These are phyloP conservation scores for Corylus avellana DNA, from an alignment of 306 rosid genomes.

Conservation along the genomic window DNA sequence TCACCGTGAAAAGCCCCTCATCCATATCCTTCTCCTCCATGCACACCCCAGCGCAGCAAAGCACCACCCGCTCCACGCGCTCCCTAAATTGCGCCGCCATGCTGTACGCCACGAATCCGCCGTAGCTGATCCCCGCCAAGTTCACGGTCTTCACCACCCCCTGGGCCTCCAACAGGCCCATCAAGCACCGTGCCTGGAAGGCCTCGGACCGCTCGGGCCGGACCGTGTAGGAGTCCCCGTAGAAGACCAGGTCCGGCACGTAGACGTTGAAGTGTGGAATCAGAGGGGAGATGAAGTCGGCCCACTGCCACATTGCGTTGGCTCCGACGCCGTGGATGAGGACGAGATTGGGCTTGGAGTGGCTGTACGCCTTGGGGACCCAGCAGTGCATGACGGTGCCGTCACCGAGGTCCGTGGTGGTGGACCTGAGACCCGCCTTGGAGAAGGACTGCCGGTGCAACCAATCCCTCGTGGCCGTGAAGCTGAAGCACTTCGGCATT, in stretches of 20 bases:
- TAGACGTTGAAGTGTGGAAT: conserved; percentile 70
- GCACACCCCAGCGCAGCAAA: conserved; percentile 81
- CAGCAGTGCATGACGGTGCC: conserved; percentile 87
- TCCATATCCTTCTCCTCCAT: conserved; percentile 79
- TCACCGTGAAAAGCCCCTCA: conserved; percentile 66
- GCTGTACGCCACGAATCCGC: conserved; percentile 85
- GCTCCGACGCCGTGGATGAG: conserved; percentile 90
- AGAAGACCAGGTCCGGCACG: conserved; percentile 84
- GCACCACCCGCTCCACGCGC: conserved; percentile 59
- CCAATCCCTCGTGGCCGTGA: conserved; percentile 43
- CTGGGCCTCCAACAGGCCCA: conserved; percentile 56
- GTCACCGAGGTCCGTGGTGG: conserved; percentile 76
- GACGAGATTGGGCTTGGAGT: conserved; percentile 58
- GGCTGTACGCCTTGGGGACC: conserved; percentile 52
- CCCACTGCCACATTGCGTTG: conserved; percentile 99
- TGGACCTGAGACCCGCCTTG: conserved; percentile 61
- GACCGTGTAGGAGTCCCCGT: conserved; percentile 72
- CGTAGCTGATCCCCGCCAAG: conserved; percentile 77
- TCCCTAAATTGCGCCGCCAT: conserved; percentile 77
- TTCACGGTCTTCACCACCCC: conserved; percentile 36
- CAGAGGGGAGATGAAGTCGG: conserved; percentile 57
- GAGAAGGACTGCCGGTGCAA: conserved; percentile 62
- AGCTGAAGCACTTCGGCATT: conserved; percentile 60
- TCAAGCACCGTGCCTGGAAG: conserved; percentile 76
- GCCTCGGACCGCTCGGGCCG: conserved; percentile 63